These are phyloP conservation scores for Pueraria montana DNA, from an alignment of 306 rosid genomes.

Conservation along the genomic window DNA sequence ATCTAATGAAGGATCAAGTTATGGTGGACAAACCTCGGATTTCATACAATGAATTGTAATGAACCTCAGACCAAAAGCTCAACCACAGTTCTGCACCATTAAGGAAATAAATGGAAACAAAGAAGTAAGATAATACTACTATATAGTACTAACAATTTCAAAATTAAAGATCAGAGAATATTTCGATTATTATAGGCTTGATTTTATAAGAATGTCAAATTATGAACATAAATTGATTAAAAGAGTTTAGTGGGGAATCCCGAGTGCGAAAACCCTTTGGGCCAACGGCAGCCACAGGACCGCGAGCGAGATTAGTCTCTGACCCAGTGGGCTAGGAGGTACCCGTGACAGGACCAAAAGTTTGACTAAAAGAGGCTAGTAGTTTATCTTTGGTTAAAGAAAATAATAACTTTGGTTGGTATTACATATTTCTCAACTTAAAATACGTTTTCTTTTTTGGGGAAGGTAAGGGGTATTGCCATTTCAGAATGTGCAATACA, in stretches of 20 bases:
- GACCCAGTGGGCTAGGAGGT: too few relatives aligned
- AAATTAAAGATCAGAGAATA: not conserved
- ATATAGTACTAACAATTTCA: not conserved
- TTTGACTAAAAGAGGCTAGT: not conserved
- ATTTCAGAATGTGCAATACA: not conserved
- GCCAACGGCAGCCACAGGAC: too few relatives aligned
- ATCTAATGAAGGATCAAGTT: not conserved
- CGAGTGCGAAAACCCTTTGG: too few relatives aligned
- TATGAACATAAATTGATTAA: not conserved
- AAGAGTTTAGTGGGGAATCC: too few relatives aligned
- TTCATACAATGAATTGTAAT: slow-evolving; percentile 84
- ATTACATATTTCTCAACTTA: slow-evolving; percentile 5
- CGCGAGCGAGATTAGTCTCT: too few relatives aligned
- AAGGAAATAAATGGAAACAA: slow-evolving; percentile 39
- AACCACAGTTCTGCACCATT: slow-evolving; percentile 86
- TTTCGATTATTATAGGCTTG: slow-evolving; percentile 2
- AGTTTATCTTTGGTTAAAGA: not conserved
- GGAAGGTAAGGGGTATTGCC: not conserved
- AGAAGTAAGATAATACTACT: not conserved
- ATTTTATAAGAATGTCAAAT: not conserved
- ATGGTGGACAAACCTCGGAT: slow-evolving; percentile 60
- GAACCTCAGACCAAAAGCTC: slow-evolving; percentile 97
- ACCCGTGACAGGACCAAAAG: too few relatives aligned
- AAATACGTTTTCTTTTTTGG: not conserved
- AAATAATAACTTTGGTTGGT: not conserved